phyloP scores from a whole-genome alignment of 495 filamentous ascomycete genomes.

The Coniosporium apollinis region DNA sequence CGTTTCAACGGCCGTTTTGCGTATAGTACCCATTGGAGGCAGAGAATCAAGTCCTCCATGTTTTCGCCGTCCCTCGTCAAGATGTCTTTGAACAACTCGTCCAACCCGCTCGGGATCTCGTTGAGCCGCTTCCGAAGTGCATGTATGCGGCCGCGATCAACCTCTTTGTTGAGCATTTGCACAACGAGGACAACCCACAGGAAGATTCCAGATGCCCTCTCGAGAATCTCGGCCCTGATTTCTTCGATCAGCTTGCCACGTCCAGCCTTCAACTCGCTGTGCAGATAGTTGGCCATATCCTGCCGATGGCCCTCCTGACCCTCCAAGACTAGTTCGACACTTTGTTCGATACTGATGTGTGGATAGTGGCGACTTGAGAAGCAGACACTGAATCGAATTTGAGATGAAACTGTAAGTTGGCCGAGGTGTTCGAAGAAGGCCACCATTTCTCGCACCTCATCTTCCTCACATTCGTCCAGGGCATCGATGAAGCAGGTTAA shows the following conservation, averaged over 20 bases:
- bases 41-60: constrained; percentile 1
- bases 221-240: constrained; percentile 2
- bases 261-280: constrained; percentile 3
- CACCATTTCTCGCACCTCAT: constrained; percentile 3
- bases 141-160: constrained; percentile 5
- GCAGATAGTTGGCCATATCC: constrained; percentile 12
- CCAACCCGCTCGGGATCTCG: constrained; percentile 4
- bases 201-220: constrained; percentile 14
- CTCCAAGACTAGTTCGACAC: constrained; percentile 10
- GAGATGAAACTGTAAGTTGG: background rate
- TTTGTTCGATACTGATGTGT: constrained; percentile 6
- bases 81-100: constrained; percentile 3
- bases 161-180: constrained; percentile 8
- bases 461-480: constrained; percentile 23
- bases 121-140: constrained; percentile 2
- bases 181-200: constrained; percentile 17
- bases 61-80: constrained; percentile 1
- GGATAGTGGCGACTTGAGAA: constrained; percentile 20
- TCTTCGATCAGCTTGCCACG: background rate
- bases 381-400: constrained; percentile 8
- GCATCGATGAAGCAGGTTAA: constrained; percentile 25
- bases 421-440: constrained; percentile 14
- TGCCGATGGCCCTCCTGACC: constrained; percentile 6
- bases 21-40: constrained; percentile 10
- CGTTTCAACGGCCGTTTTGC: constrained; percentile 9